Base-by-base conservation (phyloP, 805 yeast species). In the Scheffersomyces ergatensis region DNA sequence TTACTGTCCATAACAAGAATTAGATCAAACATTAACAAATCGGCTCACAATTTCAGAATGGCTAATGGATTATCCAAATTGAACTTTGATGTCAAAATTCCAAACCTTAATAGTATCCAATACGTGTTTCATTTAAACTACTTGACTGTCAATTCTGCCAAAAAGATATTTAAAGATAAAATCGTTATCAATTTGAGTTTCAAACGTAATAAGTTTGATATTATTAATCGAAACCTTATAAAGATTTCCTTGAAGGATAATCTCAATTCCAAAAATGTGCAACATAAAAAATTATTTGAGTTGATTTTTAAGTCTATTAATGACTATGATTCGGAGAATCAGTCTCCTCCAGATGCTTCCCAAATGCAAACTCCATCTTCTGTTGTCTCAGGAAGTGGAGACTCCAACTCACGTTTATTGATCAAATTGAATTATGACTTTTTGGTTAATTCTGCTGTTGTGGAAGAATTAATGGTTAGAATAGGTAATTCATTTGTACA, bases 371-470 rank as follows among this genome's bases (percentile, higher is more conserved):
- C 40, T 13, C 40, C 40, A 4, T 32, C 40, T 3, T 38, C 40
- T 9, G 18, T 29, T 14, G 5, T 4, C 5, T 29, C 39, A 20
- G 15, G 17, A 7, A 21, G 14, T 30, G 33, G 24, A 6, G 34
- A 35, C 38, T n/a, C 30, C 36, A n/a, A 36, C 34, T 13, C 34
- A 31, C 33, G 42, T 34, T 14, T 36, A 4, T 46, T 63, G 21
- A 38, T 63, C n/a, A 67, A 63, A 43, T 60, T 68, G 43, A 65
- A 66, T 46, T 66, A 64, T 38, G 74, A 68, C 43, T 67, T 63
- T 39, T 58, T 68, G 40, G 55, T 65, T 20, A 56, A 57, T 29
- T 40, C 57, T 9, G 38, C 42, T 12, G 39, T 57, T 21, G 50
- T 65, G 27, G 55, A 60, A 33, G 56, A 59, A 19, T 51, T 66